A percentile compares a stretch with the other conserved stretches of the same genome.
These are phyloP conservation scores for Ballota nigra DNA, from an alignment of 257 asterid genomes.

Conservation along the genomic window DNA sequence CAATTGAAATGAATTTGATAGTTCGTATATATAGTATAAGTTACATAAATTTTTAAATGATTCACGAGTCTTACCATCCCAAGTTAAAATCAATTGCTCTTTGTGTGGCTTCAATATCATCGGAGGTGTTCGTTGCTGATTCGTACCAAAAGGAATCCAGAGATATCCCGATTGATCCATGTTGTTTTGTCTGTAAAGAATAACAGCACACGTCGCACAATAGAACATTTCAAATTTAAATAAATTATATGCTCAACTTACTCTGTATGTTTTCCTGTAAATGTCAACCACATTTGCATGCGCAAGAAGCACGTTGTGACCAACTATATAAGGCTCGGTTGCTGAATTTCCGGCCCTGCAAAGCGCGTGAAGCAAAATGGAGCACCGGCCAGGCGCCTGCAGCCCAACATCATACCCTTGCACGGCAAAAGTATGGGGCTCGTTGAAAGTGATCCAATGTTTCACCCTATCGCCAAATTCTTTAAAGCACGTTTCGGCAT, in stretches of 20 bases:
- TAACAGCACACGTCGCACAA: neutral
- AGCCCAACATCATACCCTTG: slow-evolving; percentile 82
- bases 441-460: slow-evolving; percentile 91
- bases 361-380: slow-evolving; percentile 47
- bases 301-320: slow-evolving; percentile 63
- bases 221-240: too few relatives aligned
- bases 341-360: slow-evolving; percentile 80
- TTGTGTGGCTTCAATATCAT: slow-evolving; percentile 55
- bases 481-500: slow-evolving; percentile 80
- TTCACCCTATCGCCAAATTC: slow-evolving; percentile 86
- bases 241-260: neutral
- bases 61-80: slow-evolving; percentile 57
- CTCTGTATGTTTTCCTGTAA: slow-evolving; percentile 68
- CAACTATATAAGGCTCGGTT: slow-evolving; percentile 76
- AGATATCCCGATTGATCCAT: slow-evolving; percentile 66
- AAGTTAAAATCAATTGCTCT: slow-evolving; percentile 74
- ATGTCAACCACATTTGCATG: slow-evolving; percentile 57
- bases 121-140: slow-evolving; percentile 43
- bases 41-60: neutral
- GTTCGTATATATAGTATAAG: neutral
- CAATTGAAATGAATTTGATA: neutral
- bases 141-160: slow-evolving; percentile 75
- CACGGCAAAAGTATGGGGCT: slow-evolving; percentile 70
- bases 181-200: slow-evolving; percentile 42
- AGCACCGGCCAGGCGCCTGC: slow-evolving; percentile 76